Base-by-base conservation (phyloP, 768 basidiomycete species). In the Collybia nuda region DNA sequence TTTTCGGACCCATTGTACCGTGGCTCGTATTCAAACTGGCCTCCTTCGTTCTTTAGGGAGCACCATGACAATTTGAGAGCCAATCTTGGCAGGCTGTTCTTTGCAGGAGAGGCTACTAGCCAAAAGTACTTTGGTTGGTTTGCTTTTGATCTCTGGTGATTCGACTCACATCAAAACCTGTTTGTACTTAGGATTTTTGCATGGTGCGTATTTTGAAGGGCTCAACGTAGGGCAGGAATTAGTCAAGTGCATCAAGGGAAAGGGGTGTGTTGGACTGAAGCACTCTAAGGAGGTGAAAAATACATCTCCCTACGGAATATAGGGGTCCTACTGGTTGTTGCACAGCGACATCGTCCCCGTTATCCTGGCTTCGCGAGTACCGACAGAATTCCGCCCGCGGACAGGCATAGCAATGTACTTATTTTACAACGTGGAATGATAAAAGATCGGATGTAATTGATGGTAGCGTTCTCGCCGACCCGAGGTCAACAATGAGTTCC, bases 1-100 rank as follows among this genome's bases (percentile, higher is more conserved):
- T 56, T 70, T 40, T 62, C 64, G 11, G 73, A 86, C 57, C 75
- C 77, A 2, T 65, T 77, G 2, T 82, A 73, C 62, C 73, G 82
- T 18, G 83, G 83, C 3, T 80, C 83, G 3, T 88, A 84, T 56
- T 82, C 81, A 18, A 88, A 86, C 52, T 88, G 85, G 85, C 85
- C 84, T 0, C 73, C 86, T 0, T 74, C 81, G 2, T 85, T 85
- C 54, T 63, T 79, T 9, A 72, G 71, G 14, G 67, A 63, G 7
- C 81, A 85, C 46, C 72, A 80, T n/a, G 66, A 76, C 22, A 84
- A 86, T 57, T 57, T 86, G 41, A 72, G 78, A 49, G 79, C 81
- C 5, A 82, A 79, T 18, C 68, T 86, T 15, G 67, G 67, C 4
- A 68, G 72, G 7, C 68, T 86, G 15, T 85, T 79, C 74, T 86